phyloP scores from a whole-genome alignment of 2,329 filamentous ascomycete species.

The Triangularia verruculosa region DNA sequence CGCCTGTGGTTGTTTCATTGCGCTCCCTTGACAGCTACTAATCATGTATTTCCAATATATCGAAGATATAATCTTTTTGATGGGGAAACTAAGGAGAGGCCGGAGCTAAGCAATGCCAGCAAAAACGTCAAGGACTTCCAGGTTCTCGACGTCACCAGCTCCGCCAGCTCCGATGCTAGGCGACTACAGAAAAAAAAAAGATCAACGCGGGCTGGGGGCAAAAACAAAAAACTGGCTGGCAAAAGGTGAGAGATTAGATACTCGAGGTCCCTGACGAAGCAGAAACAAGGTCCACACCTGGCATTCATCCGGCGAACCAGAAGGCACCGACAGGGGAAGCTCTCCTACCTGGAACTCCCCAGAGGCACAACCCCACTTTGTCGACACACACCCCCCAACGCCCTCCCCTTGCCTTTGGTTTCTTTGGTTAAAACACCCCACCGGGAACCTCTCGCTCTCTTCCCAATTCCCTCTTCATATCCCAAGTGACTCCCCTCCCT shows the following conservation, averaged over 20 bases:
- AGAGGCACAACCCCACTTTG: slow-evolving; percentile 23
- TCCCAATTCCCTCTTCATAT: slow-evolving; percentile 11
- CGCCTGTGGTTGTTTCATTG: not conserved
- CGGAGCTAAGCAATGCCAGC: not conserved
- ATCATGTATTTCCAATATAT: not conserved
- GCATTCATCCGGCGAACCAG: slow-evolving; percentile 30
- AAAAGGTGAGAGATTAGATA: not conserved
- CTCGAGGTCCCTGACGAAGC: slow-evolving; percentile 18
- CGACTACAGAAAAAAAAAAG: not conserved
- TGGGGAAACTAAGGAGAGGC: not conserved
- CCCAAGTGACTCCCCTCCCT: not conserved
- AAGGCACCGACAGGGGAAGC: not conserved
- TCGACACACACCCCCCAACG: slow-evolving; percentile 23
- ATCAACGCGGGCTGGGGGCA: slow-evolving; percentile 12
- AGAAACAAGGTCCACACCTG: slow-evolving; percentile 21
- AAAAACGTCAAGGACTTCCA: slow-evolving; percentile 8
- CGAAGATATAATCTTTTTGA: not conserved
- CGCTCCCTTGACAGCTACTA: not conserved
- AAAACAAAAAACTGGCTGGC: slow-evolving; percentile 1
- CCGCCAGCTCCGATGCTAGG: slow-evolving; percentile 17
- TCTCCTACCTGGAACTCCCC: slow-evolving; percentile 9
- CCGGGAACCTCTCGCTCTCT: slow-evolving; percentile 19
- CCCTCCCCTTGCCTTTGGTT: slow-evolving; percentile 7
- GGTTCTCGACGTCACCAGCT: slow-evolving; percentile 20
- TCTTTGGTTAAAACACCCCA: slow-evolving; percentile 27